Percentiles rank a stretch among this genome's conserved stretches.
These are phyloP conservation scores for Phytophthora fragariaefolia DNA, from an alignment of 352 stramenopile species.

Conservation along the genomic window DNA sequence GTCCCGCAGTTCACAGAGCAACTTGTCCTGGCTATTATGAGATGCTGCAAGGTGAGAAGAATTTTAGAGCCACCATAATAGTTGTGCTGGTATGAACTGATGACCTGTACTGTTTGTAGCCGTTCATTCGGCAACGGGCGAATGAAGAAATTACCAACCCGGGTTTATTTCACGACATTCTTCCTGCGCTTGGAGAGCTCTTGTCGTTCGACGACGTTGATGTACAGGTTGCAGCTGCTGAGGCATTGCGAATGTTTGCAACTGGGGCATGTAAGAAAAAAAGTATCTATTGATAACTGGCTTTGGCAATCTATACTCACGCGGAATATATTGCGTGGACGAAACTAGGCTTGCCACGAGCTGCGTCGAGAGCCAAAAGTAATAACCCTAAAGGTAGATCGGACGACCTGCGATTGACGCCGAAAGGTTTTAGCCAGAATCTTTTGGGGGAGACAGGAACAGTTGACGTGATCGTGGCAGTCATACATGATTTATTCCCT, in stretches of 20 bases:
- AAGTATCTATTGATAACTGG: neutral
- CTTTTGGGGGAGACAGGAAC: slow-evolving; percentile 70
- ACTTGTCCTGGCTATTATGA: slow-evolving; percentile 46
- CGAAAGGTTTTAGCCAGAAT: slow-evolving; percentile 69
- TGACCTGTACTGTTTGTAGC: slow-evolving; percentile 31
- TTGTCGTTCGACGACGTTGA: slow-evolving; percentile 63
- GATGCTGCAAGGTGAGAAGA: slow-evolving; percentile 52
- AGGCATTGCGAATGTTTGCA: slow-evolving; percentile 65
- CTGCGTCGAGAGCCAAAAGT: slow-evolving; percentile 29
- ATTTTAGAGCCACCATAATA: too few species aligned
- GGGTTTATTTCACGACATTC: slow-evolving; percentile 49
- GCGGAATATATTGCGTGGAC: neutral
- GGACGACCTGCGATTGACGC: slow-evolving; percentile 67
- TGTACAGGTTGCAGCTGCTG: slow-evolving; percentile 65
- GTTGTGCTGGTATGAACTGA: too few species aligned
- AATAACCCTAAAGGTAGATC: slow-evolving; percentile 39
- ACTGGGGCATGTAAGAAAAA: slow-evolving; percentile 60
- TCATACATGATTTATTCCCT: slow-evolving; percentile 77
- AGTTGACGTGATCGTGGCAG: slow-evolving; percentile 61
- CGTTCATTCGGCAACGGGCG: slow-evolving; percentile 72
- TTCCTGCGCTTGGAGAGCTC: slow-evolving; percentile 64
- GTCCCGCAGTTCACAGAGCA: slow-evolving; percentile 46
- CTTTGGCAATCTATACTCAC: too few species aligned
- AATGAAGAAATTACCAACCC: slow-evolving; percentile 84
- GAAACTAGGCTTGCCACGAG: slow-evolving; percentile 45